Conservation (phyloP, 2,329 filamentous ascomycete genomes). For the Verticillium nubilum region DNA sequence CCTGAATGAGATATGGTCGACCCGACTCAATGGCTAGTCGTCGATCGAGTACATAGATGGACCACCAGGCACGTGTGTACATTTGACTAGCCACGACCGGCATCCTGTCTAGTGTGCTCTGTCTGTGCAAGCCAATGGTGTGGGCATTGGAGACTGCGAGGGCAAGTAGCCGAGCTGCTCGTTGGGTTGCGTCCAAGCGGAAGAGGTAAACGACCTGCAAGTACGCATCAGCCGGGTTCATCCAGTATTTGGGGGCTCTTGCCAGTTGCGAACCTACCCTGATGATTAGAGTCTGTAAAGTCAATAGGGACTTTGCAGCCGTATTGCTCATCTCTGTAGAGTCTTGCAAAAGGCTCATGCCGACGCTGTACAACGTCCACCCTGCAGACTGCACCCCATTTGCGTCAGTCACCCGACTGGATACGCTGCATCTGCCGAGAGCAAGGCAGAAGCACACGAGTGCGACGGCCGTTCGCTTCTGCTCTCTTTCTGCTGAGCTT, state of each 20-base stretch:
- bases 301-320: slow-evolving; percentile 4
- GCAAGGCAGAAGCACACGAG: slow-evolving; percentile 7
- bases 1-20: slow-evolving; percentile 6
- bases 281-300: slow-evolving; percentile 3
- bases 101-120: slow-evolving; percentile 3
- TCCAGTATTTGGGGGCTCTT: too few relatives aligned
- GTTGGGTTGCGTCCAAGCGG: slow-evolving; percentile 6
- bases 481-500: slow-evolving; percentile 3
- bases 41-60: slow-evolving; percentile 6
- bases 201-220: slow-evolving; percentile 1
- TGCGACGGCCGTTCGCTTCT: slow-evolving; percentile 6
- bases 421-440: slow-evolving; percentile 7
- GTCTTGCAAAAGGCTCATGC: slow-evolving; percentile 6
- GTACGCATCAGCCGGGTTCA: background rate
- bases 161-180: slow-evolving; percentile 5
- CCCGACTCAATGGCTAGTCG: slow-evolving; percentile 7
- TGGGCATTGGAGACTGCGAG: slow-evolving; percentile 8
- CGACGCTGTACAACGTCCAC: slow-evolving; percentile 7
- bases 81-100: slow-evolving; percentile 3
- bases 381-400: slow-evolving; percentile 7
- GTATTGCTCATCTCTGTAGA: slow-evolving; percentile 4
- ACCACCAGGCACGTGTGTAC: slow-evolving; percentile 5
- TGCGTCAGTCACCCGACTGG: slow-evolving; percentile 6
- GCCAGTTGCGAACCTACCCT: too few relatives aligned
- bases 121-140: slow-evolving; percentile 6